Base-by-base conservation (phyloP, 2,329 filamentous ascomycete species). In the Penicillium brasilianum region DNA sequence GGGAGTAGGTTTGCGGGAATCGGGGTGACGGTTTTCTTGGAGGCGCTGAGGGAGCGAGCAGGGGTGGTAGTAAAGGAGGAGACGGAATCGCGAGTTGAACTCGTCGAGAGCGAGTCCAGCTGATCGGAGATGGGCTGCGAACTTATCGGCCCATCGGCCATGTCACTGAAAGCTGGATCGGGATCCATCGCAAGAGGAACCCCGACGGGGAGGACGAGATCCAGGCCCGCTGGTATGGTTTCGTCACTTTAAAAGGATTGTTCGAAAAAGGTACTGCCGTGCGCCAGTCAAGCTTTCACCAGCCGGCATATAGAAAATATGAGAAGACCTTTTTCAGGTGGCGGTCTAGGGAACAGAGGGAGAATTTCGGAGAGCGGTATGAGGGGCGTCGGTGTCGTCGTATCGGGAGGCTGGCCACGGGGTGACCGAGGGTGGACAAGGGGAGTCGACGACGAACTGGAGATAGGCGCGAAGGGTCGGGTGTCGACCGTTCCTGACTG, bases 1-100 rank as follows among this genome's bases (percentile, higher is more conserved):
- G 86, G 85, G 9, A 88, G 81, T n/a, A 87, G 82, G 68, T 83
- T 87, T 64, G 85, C 81, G 36, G 86, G 84, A 63, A 88, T 83
- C 20, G 78, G 80, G 39, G 83, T 76, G 63, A 80, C 72, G 34
- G 84, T 80, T 82, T 72, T 75, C 61, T 65, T 70, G 60, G 44
- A 62, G 37, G 53, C 62, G 43, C 63, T 68, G 48, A 70, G 67
- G 11, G 68, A 67, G 53, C 67, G 63, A 22, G 63, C 61, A 22
- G 66, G 66, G 3, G 61, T 65, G 25, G 57, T 65, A 25, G 59
- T 60, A 46, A 69, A 69, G 32, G 55, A 62, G 20, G 63, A 64
- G 34, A 64, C 54, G 16, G 66, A 59, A 55, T 66, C 60, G 50
- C 64, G 67, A 51, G 46, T 64, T 20, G 63, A 61, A 30, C 57